phyloP scores from a whole-genome alignment of 2,329 filamentous ascomycete species.

The Chrysosporium keratinophilum region DNA sequence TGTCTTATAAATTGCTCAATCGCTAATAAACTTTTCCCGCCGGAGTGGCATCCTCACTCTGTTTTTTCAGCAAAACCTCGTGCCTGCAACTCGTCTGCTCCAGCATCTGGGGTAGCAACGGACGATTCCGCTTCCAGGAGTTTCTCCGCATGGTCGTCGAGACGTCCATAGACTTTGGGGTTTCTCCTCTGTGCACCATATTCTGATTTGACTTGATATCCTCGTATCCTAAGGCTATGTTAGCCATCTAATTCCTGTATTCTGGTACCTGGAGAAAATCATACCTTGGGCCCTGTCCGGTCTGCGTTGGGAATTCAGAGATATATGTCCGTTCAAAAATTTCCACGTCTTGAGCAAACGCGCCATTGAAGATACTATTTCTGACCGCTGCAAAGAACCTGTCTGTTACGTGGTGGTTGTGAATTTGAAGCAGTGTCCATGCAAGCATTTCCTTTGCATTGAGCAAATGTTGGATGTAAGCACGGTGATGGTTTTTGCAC shows the following conservation, averaged over 20 bases:
- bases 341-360: conserved; percentile 45
- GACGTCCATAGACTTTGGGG: conserved; percentile 53
- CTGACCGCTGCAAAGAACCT: conserved; percentile 65
- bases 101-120: conserved; percentile 42
- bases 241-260: background rate
- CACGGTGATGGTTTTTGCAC: conserved; percentile 72
- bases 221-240: conserved; percentile 46
- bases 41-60: conserved; percentile 1
- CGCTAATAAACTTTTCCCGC: background rate
- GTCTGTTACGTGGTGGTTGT: conserved; percentile 68
- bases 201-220: conserved; percentile 69
- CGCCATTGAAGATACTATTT: conserved; percentile 47
- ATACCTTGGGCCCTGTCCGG: conserved; percentile 63
- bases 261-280: conserved; percentile 4
- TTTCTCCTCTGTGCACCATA: conserved; percentile 56
- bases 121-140: conserved; percentile 43
- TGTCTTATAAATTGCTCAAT: too few relatives aligned
- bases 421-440: conserved; percentile 84
- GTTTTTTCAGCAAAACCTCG: conserved; percentile 47
- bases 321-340: conserved; percentile 61
- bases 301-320: conserved; percentile 58
- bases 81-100: conserved; percentile 43
- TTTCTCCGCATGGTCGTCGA: conserved; percentile 42
- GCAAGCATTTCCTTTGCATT: conserved; percentile 91
- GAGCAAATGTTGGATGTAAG: conserved; percentile 79